These are phyloP conservation scores for Suhomyces canberraensis DNA, from an alignment of 805 yeast species.

Conservation along the genomic window DNA sequence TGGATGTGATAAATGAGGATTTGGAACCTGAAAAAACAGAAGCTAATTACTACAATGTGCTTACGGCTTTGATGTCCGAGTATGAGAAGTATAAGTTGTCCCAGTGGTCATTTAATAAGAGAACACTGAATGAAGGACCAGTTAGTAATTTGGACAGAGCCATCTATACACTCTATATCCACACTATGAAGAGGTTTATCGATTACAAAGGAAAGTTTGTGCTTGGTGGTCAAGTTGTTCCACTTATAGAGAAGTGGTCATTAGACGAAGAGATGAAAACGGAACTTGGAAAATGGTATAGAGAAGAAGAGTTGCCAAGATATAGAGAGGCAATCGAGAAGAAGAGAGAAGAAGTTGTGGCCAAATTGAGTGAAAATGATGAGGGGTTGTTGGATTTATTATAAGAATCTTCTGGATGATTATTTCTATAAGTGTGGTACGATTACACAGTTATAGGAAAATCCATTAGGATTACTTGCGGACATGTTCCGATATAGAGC, in stretches of 20 bases:
- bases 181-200: constrained; percentile 25
- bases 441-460: too few relatives aligned
- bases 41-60: constrained; percentile 19
- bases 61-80: constrained; percentile 15
- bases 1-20: constrained; percentile 22
- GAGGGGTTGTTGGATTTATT: constrained; percentile 33
- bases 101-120: constrained; percentile 18
- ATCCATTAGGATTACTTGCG: too few relatives aligned
- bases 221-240: constrained; percentile 25
- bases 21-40: constrained; percentile 14
- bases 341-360: constrained; percentile 22
- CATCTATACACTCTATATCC: constrained; percentile 14
- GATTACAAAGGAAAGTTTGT: constrained; percentile 26
- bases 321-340: constrained; percentile 22
- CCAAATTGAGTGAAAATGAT: constrained; percentile 17
- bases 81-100: constrained; percentile 11
- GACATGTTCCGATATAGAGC: too few relatives aligned
- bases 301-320: constrained; percentile 13
- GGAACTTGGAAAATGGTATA: constrained; percentile 21
- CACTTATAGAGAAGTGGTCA: constrained; percentile 37
- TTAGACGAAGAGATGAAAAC: constrained; percentile 27
- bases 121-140: constrained; percentile 1
- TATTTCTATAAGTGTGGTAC: too few relatives aligned
- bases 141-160: constrained; percentile 7
- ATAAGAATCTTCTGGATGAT: too few relatives aligned